Evolutionary conservation across 768 basidiomycete species (phyloP).

Genomic region (Leccinum subgranulosum): DNA sequence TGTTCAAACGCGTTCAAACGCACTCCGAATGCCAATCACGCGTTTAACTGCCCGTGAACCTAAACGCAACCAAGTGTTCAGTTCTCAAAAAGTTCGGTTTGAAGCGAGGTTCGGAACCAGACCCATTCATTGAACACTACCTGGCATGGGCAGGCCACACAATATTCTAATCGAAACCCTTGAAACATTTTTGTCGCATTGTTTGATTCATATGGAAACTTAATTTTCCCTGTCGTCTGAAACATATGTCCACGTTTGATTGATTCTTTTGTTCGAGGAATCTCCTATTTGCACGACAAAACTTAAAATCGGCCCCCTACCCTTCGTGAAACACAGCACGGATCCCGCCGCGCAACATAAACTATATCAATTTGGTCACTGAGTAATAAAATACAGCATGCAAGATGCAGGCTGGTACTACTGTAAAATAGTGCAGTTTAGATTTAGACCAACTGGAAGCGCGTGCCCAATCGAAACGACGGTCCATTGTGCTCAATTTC

Average conservation of each 20-base stretch:
- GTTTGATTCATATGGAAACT: not conserved
- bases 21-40: not conserved
- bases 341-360: not conserved
- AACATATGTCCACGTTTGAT: not conserved
- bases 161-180: not conserved
- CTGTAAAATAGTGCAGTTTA: not conserved
- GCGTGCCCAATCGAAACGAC: not conserved
- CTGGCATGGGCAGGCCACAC: not conserved
- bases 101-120: not conserved
- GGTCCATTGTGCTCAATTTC: not conserved
- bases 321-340: not conserved
- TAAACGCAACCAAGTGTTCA: not conserved
- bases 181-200: not conserved
- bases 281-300: not conserved
- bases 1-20: not conserved
- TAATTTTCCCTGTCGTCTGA: not conserved
- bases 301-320: too few relatives aligned
- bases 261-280: not conserved
- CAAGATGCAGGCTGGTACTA: not conserved
- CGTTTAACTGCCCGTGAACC: not conserved
- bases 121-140: not conserved
- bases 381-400: not conserved
- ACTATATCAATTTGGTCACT: too few relatives aligned
- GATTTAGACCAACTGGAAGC: too few relatives aligned
- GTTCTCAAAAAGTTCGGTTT: not conserved